These are phyloP conservation scores for Lactarius deliciosus DNA, from an alignment of 768 basidiomycete species.

Conservation along the genomic window DNA sequence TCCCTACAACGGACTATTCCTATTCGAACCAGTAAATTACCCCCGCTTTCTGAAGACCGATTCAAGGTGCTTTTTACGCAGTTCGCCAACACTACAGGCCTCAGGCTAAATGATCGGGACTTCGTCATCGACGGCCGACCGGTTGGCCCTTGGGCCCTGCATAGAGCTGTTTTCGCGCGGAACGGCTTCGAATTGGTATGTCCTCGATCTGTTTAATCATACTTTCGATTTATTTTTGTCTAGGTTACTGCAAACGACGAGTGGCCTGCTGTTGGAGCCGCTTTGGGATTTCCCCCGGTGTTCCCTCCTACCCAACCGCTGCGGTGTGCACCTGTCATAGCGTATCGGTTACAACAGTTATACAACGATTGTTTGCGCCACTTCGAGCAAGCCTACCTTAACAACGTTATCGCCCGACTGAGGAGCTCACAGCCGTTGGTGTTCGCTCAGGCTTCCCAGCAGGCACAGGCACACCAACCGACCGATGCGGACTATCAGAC, in stretches of 20 bases:
- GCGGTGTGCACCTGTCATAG: conserved; percentile 13
- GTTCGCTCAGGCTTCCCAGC: conserved; percentile 11
- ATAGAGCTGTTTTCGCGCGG: conserved; percentile 11
- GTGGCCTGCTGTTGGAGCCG: conserved; percentile 17
- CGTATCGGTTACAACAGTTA: conserved; percentile 14
- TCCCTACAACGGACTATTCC: no score
- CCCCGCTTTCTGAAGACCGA: conserved; percentile 11
- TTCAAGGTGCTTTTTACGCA: conserved; percentile 12
- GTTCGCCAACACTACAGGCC: neutral
- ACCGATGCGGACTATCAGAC: conserved; percentile 24
- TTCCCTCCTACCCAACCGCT: neutral
- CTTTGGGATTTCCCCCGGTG: conserved; percentile 18
- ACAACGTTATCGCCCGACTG: conserved; percentile 1
- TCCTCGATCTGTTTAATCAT: neutral
- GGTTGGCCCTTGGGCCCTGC: conserved; percentile 17
- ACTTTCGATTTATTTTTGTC: neutral
- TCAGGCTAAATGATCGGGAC: conserved; percentile 14
- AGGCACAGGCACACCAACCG: conserved; percentile 16
- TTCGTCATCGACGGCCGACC: conserved; percentile 5
- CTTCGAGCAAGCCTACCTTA: conserved; percentile 20
- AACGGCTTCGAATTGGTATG: conserved; percentile 17
- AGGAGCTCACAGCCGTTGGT: neutral
- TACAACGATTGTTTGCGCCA: conserved; percentile 13
- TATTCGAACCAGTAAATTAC: conserved; percentile 12
- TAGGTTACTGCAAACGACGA: conserved; percentile 20